Base-by-base conservation (phyloP, 768 basidiomycete species). In the Amyloporia xantha region DNA sequence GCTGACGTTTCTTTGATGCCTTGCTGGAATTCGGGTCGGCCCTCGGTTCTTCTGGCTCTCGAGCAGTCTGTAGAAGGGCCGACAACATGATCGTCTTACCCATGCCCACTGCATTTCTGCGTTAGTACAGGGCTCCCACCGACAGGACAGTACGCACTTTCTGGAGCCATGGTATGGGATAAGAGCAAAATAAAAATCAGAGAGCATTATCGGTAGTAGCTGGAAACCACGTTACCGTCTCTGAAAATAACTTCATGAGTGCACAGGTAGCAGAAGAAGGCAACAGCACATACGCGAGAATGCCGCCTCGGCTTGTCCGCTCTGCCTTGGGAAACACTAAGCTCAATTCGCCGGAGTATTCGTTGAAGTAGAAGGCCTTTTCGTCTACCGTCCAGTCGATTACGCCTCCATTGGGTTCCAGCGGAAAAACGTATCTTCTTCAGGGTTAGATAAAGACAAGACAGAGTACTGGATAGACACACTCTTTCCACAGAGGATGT, bases 401-500 rank as follows among this genome's bases (percentile, higher is more conserved):
- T 26, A 80, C 67, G 9, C 74, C 72, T 13, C 75, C 70, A 20
- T 60, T 63, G 3, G 82, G 81, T 52, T 83, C 77, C 15, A 70
- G 66, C 11, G 86, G 85, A 54, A 92, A 91, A 0, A 71, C 57
- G 61, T 91, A 94, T 71, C 91, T 92, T 47, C 9, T 0, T 12
- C 7, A 19, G 1, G 7, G 24, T 30, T 23, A 44, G 56, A 58
- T 55, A 54, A 20, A 49, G 36, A 47, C 23, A 47, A 13, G 26
- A 44, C 37, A 13, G 21, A 10, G 41, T 44, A 47, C 49, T 37
- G 27, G 3, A 19, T 2, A 33, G 9, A 4, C 7, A 68, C 81
- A 97, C 91, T 91, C 81, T 70, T 85, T 85, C 94, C 94, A 98
- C 6, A 98, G 66, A 2, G 95, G 95, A 64, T 98, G 91, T 77